Conservation (phyloP, 257 asterid genomes). For the Solanum acaule region DNA sequence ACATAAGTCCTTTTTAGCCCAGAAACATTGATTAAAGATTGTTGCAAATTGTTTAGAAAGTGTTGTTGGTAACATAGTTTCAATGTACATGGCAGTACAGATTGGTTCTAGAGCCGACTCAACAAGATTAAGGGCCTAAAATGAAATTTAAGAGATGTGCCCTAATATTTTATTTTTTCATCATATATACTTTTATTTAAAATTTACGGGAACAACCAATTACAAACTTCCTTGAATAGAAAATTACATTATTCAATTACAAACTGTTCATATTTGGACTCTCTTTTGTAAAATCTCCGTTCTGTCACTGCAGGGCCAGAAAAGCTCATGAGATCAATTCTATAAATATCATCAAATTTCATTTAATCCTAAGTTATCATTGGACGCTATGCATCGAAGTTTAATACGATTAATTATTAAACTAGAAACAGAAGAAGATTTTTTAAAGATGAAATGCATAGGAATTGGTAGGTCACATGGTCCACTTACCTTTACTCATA, state of each 20-base stretch:
- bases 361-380: neutral
- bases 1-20: neutral
- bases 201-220: too few species aligned
- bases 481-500: neutral
- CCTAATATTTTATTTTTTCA: too few species aligned
- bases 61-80: neutral
- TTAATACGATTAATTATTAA: neutral
- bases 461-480: neutral
- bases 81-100: neutral
- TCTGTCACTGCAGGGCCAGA: rapidly evolving
- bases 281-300: rapidly evolving
- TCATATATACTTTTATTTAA: too few species aligned
- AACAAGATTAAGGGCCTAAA: too few species aligned
- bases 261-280: too few species aligned
- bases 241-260: too few species aligned
- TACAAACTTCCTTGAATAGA: too few species aligned
- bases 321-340: neutral
- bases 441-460: neutral
- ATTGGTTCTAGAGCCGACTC: too few species aligned
- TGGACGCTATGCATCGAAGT: too few species aligned
- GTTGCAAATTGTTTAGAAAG: neutral
- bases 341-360: neutral
- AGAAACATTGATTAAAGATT: neutral
- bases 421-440: neutral
- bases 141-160: too few species aligned